Evolutionary conservation across 2,329 filamentous ascomycete genomes (phyloP).

Genomic region (Cordyceps fumosorosea): DNA sequence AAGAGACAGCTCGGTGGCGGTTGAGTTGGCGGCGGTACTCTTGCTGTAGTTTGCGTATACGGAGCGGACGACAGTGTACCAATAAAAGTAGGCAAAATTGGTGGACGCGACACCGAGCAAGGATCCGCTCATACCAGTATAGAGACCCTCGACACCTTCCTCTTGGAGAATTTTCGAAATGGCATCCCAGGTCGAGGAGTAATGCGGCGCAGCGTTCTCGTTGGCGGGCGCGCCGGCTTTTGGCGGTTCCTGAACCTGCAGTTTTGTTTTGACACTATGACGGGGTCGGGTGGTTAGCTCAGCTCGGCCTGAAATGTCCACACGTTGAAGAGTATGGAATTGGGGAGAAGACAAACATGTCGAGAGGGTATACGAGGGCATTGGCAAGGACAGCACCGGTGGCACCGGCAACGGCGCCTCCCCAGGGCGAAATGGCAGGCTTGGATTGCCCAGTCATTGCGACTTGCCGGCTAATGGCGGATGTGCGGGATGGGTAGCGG

Average conservation of each 20-base stretch:
- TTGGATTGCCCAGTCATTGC: slow-evolving; percentile 55
- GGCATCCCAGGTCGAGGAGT: slow-evolving; percentile 81
- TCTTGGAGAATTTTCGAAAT: slow-evolving; percentile 74
- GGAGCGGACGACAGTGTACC: slow-evolving; percentile 84
- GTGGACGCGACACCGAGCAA: slow-evolving; percentile 90
- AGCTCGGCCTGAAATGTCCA: background rate
- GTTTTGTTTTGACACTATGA: slow-evolving; percentile 81
- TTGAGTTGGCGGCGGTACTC: slow-evolving; percentile 55
- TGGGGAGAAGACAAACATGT: slow-evolving; percentile 63
- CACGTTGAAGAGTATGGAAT: background rate
- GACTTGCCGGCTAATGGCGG: background rate
- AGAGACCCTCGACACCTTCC: slow-evolving; percentile 77
- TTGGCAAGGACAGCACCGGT: slow-evolving; percentile 92
- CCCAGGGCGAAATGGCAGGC: slow-evolving; percentile 79
- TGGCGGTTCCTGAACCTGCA: slow-evolving; percentile 84
- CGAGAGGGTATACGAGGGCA: slow-evolving; percentile 88
- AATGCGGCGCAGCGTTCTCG: slow-evolving; percentile 57
- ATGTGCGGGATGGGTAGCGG: background rate
- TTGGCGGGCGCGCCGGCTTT: slow-evolving; percentile 38
- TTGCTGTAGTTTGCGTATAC: slow-evolving; percentile 64
- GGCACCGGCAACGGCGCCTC: slow-evolving; percentile 83
- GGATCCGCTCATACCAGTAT: slow-evolving; percentile 80
- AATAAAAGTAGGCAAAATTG: slow-evolving; percentile 99
- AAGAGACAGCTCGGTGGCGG: slow-evolving; percentile 72
- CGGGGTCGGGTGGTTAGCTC: background rate